Base-by-base conservation (phyloP, 257 asterid genomes). In the Fraxinus excelsior region DNA sequence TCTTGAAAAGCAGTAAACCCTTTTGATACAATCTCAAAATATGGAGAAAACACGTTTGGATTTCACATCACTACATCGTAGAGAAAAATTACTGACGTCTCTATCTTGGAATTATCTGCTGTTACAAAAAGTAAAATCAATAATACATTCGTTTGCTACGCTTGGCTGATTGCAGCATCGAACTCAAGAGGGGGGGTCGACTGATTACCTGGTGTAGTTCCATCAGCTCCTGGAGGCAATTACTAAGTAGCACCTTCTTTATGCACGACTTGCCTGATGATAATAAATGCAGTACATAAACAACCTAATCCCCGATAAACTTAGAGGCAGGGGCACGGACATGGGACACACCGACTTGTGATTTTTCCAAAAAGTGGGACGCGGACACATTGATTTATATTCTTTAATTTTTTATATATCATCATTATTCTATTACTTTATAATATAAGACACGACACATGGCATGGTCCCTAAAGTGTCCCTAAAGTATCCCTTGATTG, bases 181-280 rank as follows among this genome's bases (percentile, higher is more conserved):
- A n/a, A n/a, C n/a, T n/a, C n/a, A n/a, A n/a, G n/a, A n/a, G n/a
- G n/a, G n/a, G n/a, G n/a, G n/a, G n/a, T n/a, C n/a, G n/a, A n/a
- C n/a, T n/a, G n/a, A n/a, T n/a, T 85, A 96, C 99, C 99, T 93
- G 99, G 90, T 96, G 99, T 67, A 96, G 88, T 84, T 96, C 99
- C 99, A 96, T 96, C 78, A 96, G 91, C 88, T 96, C 98, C 85
- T 96, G 99, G 75, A 96, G 97, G 80, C 99, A 96, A 87, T 96
- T 93, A 86, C 99, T 96, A 29, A 96, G 97, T 78, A 96, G 90
- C 53, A 96, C 93, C 85, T 96, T 96, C 89, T 96, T 96, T 84
- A 96, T 93, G 94, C 99, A 96, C 62, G 98, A 98, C 87, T 93
- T 96, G 76, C 99, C 99, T 96, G 94, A 83, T 67, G 79, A 72